Base-by-base conservation (phyloP, 2,329 filamentous ascomycete species). In the Ophiostoma perfectum region DNA sequence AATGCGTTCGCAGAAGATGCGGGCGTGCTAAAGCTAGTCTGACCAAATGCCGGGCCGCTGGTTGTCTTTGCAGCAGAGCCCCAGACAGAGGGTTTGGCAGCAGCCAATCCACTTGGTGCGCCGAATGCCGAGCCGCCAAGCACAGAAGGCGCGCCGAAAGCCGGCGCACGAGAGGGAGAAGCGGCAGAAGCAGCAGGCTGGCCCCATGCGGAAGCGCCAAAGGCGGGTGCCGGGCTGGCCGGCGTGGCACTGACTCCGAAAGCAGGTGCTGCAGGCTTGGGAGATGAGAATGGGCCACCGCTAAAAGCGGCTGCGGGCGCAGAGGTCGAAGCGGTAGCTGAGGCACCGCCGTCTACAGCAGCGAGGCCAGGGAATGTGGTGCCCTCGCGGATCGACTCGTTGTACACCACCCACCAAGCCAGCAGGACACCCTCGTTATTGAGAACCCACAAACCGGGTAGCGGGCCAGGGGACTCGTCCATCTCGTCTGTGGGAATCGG, bases 361-460 rank as follows among this genome's bases (percentile, higher is more conserved):
- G 83, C 80, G 71, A 97, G 81, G 4, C 90, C 91, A 55, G 89
- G 85, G 76, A 93, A 98, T 0, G 86, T 85, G 6, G 86, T 87
- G 3, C 88, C 88, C 73, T 89, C 82, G 70, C 89, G 86, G 70
- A 99, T 88, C 1, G 94, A 93, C 58, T 96, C 92, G 47, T 90
- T 87, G 78, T 97, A 97, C 27, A 98, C 85, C 60, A 98, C 80
- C 92, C 94, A 97, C 93, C 94, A 99, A 12, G 88, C 85, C 63
- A 87, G 88, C 16, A 99, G 81, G 9, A 96, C 80, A 72, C 95
- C 95, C 74, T 97, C 92, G 72, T 97, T 89, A 70, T 96, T 98
- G 16, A 99, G 81, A 42, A 92, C 84, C 83, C 95, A 89, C 58
- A 97, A 82, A 11, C 89, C 92, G 5, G 95, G 95, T 8, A 98